Evolutionary conservation across 73 alveolate species (phyloP).

Genomic region (Paramecium primaurelia): DNA sequence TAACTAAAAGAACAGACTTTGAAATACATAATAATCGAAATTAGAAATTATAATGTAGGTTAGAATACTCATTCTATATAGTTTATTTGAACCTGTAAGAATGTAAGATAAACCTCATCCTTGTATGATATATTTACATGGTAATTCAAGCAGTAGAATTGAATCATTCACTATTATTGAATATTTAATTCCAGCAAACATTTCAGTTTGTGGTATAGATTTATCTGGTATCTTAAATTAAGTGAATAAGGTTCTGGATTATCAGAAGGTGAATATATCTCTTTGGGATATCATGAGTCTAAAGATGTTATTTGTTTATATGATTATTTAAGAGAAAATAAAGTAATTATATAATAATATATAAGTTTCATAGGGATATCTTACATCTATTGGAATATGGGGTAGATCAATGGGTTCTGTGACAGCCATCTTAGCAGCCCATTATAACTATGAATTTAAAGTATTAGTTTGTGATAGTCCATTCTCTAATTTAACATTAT

Average conservation of each 20-base stretch:
- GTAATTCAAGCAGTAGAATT: conserved; percentile 70
- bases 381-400: conserved; percentile 86
- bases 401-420: conserved; percentile 95
- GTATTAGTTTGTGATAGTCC: conserved; percentile 47
- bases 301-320: conserved; percentile 75
- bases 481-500: conserved; percentile 1
- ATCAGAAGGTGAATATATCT: conserved; percentile 90
- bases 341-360: conserved; percentile 3
- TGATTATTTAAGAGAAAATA: conserved; percentile 70
- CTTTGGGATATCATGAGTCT: conserved; percentile 86
- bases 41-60: conserved; percentile 26
- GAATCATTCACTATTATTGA: conserved; percentile 66
- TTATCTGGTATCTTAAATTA: conserved; percentile 55
- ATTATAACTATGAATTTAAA: background rate
- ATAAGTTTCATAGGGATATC: conserved; percentile 10
- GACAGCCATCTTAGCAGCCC: conserved; percentile 80
- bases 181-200: conserved; percentile 62
- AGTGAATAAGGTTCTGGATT: conserved; percentile 79
- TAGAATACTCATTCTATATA: background rate
- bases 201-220: conserved; percentile 81
- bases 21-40: conserved; percentile 11
- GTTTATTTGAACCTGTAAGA: conserved; percentile 47
- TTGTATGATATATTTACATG: conserved; percentile 83
- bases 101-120: conserved; percentile 47
- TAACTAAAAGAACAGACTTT: conserved; percentile 16